Evolutionary conservation across 495 filamentous ascomycete species (phyloP).

Genomic region (Terfezia claveryi): DNA sequence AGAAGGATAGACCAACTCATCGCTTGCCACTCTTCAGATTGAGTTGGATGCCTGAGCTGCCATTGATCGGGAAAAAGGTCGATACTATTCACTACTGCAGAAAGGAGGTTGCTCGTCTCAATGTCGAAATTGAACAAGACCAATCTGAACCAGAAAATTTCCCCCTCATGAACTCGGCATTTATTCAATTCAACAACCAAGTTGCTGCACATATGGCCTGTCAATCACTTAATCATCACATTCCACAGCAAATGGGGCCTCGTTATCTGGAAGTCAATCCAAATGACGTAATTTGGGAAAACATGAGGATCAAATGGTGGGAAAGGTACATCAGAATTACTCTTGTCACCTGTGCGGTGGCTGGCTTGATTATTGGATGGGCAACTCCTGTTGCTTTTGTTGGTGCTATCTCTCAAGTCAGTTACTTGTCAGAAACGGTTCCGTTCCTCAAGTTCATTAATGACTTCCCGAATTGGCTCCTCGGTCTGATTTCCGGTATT

Average conservation of each 20-base stretch:
- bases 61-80: constrained; percentile 68
- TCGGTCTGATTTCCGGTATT: constrained; percentile 66
- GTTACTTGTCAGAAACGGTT: constrained; percentile 39
- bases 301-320: constrained; percentile 96
- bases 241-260: constrained; percentile 86
- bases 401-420: constrained; percentile 54
- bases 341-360: constrained; percentile 41
- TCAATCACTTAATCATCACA: constrained; percentile 73
- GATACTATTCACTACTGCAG: constrained; percentile 89
- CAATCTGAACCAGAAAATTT: constrained; percentile 70
- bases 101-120: constrained; percentile 67
- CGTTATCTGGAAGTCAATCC: constrained; percentile 83
- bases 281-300: constrained; percentile 89
- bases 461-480: constrained; percentile 35
- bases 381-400: constrained; percentile 81
- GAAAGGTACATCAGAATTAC: constrained; percentile 56
- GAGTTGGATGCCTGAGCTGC: constrained; percentile 65
- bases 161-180: constrained; percentile 91
- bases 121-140: constrained; percentile 81
- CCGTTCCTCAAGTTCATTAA: constrained; percentile 5
- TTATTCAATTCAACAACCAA: constrained; percentile 97
- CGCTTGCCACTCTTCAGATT: constrained; percentile 55
- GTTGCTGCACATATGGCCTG: constrained; percentile 96
- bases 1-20: constrained; percentile 69
- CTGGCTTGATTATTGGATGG: constrained; percentile 69